A percentile compares a stretch with the other conserved stretches of the same genome.
Evolutionary conservation across 2,329 filamentous ascomycete species (phyloP).

Genomic region (Epichloe typhina): DNA sequence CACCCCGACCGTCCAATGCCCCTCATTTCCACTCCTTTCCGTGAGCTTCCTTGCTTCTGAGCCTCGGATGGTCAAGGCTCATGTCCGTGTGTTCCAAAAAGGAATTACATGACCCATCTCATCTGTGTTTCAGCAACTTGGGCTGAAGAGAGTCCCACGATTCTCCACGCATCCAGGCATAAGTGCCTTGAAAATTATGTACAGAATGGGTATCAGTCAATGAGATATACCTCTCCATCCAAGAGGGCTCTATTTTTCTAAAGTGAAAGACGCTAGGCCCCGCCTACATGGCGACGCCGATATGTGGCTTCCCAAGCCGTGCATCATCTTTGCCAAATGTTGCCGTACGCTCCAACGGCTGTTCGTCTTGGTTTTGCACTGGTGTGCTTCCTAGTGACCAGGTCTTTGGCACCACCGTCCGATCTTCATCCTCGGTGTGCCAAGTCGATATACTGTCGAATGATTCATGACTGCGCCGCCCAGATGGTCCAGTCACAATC

Average conservation of each 20-base stretch:
- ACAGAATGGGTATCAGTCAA: neutral
- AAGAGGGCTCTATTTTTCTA: neutral
- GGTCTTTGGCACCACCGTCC: slow-evolving; percentile 31
- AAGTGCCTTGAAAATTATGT: neutral
- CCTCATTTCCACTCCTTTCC: neutral
- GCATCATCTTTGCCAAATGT: slow-evolving; percentile 17
- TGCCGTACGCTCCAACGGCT: slow-evolving; percentile 22
- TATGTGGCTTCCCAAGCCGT: slow-evolving; percentile 10
- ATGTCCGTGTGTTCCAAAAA: neutral
- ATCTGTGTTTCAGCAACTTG: neutral
- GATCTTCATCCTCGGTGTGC: slow-evolving; percentile 31
- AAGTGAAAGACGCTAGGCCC: neutral
- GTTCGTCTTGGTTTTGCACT: slow-evolving; percentile 26
- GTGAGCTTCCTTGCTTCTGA: neutral
- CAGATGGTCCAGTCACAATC: slow-evolving; percentile 28
- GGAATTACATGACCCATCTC: neutral
- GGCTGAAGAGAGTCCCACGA: neutral
- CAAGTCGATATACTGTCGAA: slow-evolving; percentile 37
- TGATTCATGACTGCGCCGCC: slow-evolving; percentile 30
- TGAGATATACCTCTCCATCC: neutral
- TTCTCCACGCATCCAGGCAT: neutral
- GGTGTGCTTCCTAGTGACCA: slow-evolving; percentile 36
- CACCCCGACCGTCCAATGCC: neutral
- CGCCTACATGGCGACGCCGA: slow-evolving; percentile 16
- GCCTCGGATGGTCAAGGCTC: neutral